Percentiles rank a stretch among this genome's conserved stretches.
phyloP scores from a whole-genome alignment of 179 eudicot genomes.

The Silene vulgaris region DNA sequence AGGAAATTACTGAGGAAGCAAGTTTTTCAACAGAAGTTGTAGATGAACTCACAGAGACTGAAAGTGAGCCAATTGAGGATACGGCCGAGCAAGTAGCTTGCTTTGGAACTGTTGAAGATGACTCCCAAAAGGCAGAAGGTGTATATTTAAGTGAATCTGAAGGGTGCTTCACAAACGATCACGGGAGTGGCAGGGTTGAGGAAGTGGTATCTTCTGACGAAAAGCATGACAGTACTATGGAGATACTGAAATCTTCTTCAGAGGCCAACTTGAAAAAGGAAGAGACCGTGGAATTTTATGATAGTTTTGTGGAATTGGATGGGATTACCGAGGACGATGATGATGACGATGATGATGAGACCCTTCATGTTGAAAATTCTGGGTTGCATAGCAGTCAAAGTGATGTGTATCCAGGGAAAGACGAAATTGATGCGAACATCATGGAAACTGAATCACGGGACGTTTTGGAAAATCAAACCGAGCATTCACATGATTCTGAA shows the following conservation, averaged over 20 bases:
- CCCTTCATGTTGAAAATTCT: slow-evolving; percentile 17
- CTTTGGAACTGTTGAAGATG: slow-evolving; percentile 22
- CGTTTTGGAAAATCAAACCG: slow-evolving; percentile 22
- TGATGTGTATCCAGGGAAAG: slow-evolving; percentile 24
- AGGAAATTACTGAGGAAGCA: slow-evolving; percentile 9
- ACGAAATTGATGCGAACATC: slow-evolving; percentile 22
- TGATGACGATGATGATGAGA: slow-evolving; percentile 18
- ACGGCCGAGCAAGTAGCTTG: slow-evolving; percentile 17
- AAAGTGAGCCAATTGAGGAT: slow-evolving; percentile 15
- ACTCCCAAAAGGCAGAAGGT: slow-evolving; percentile 26
- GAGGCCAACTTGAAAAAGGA: slow-evolving; percentile 30
- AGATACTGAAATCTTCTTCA: slow-evolving; percentile 22
- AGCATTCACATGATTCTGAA: slow-evolving; percentile 22
- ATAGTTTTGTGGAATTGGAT: slow-evolving; percentile 28
- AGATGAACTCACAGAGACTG: not conserved
- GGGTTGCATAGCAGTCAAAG: slow-evolving; percentile 22
- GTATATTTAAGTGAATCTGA: slow-evolving; percentile 24
- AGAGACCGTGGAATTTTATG: slow-evolving; percentile 29
- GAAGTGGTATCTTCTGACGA: slow-evolving; percentile 15
- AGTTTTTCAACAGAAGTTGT: not conserved
- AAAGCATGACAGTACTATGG: slow-evolving; percentile 25
- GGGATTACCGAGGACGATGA: slow-evolving; percentile 18
- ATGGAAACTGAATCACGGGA: slow-evolving; percentile 26
- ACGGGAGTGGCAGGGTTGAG: slow-evolving; percentile 20
- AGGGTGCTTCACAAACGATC: slow-evolving; percentile 28